These are phyloP conservation scores for Neurospora tetraspora DNA, from an alignment of 495 filamentous ascomycete genomes.

Conservation along the genomic window DNA sequence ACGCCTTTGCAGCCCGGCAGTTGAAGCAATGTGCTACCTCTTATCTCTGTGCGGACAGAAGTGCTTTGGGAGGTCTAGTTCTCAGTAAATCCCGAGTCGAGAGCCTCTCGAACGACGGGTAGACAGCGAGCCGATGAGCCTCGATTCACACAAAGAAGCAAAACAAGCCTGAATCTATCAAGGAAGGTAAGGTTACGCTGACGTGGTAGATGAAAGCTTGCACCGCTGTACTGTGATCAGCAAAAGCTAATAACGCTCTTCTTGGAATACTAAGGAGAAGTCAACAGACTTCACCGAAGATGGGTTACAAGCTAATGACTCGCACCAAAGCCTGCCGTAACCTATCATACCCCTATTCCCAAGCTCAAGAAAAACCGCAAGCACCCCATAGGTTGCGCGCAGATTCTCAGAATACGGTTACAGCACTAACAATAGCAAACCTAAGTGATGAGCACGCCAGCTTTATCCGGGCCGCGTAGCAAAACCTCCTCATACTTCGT, in stretches of 20 bases:
- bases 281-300: background rate
- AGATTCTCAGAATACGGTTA: background rate
- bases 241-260: background rate
- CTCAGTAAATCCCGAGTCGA: background rate
- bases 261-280: background rate
- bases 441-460: background rate
- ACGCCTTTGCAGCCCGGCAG: background rate
- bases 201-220: background rate
- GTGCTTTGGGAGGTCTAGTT: background rate
- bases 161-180: background rate
- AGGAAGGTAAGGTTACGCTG: background rate
- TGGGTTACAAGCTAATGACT: background rate
- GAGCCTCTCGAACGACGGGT: background rate
- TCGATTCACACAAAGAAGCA: background rate
- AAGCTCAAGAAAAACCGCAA: background rate
- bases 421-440: background rate
- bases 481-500: background rate
- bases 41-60: background rate
- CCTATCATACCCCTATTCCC: background rate
- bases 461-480: background rate
- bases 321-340: background rate
- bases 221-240: background rate
- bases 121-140: background rate
- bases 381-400: background rate
- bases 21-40: background rate